Percentiles rank a stretch among this genome's conserved stretches.
These are phyloP conservation scores for Russula foetens DNA, from an alignment of 768 basidiomycete species.

Conservation along the genomic window DNA sequence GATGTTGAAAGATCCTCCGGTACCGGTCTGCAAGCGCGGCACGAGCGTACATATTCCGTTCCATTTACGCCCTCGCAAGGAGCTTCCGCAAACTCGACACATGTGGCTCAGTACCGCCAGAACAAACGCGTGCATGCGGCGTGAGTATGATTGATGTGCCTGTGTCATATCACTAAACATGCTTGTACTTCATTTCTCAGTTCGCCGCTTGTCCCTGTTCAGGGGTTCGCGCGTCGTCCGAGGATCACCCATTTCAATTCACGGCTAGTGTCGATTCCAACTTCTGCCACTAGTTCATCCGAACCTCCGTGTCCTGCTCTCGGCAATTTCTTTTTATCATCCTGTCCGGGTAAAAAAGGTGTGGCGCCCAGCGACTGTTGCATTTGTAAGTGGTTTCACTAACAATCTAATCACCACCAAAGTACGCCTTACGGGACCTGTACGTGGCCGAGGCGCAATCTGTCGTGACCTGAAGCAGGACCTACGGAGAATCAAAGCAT, in stretches of 20 bases:
- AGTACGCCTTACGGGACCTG: slow-evolving; percentile 70
- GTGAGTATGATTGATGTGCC: neutral
- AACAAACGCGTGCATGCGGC: slow-evolving; percentile 2
- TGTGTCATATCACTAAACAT: neutral
- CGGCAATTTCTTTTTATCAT: slow-evolving; percentile 85
- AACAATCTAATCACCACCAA: neutral
- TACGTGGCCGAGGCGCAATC: slow-evolving; percentile 72
- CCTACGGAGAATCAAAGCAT: slow-evolving; percentile 59
- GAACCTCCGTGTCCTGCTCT: slow-evolving; percentile 27
- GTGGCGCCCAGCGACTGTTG: neutral
- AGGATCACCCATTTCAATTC: neutral
- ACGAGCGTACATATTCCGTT: slow-evolving; percentile 19
- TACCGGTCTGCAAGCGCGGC: slow-evolving; percentile 5
- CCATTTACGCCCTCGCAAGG: slow-evolving; percentile 9
- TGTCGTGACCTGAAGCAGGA: slow-evolving; percentile 78
- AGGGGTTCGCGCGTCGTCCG: neutral
- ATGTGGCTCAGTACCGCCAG: neutral
- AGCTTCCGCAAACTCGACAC: neutral
- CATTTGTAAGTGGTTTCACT: neutral
- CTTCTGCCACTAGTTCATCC: neutral
- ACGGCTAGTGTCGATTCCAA: neutral
- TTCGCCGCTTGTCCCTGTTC: neutral
- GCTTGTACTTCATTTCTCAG: neutral
- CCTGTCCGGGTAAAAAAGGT: slow-evolving; percentile 96
- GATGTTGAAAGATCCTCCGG: neutral